phyloP scores from a whole-genome alignment of 2,329 filamentous ascomycete genomes.

The Hyphodiscus sp. region DNA sequence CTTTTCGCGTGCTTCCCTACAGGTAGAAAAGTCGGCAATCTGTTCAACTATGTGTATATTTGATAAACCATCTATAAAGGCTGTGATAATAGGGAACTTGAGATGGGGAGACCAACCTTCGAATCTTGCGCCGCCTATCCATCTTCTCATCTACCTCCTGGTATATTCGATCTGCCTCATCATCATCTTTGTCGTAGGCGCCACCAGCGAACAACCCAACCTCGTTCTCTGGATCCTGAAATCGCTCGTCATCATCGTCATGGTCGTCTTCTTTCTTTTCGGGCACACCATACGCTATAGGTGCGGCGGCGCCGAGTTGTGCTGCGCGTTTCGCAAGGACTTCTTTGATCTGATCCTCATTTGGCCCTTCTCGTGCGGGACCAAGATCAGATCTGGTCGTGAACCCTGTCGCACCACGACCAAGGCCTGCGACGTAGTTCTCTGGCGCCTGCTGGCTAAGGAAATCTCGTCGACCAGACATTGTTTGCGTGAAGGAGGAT shows the following conservation, averaged over 20 bases:
- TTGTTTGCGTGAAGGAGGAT: too few species aligned
- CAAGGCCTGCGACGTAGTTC: slow-evolving; percentile 92
- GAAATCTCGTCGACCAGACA: slow-evolving; percentile 66
- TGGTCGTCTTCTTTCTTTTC: slow-evolving; percentile 56
- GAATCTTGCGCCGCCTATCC: slow-evolving; percentile 77
- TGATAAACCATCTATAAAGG: slow-evolving; percentile 58
- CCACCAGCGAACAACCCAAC: slow-evolving; percentile 92
- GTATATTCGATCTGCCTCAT: slow-evolving; percentile 95
- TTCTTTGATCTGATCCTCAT: slow-evolving; percentile 97
- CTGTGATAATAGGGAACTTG: slow-evolving; percentile 18
- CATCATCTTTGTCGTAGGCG: slow-evolving; percentile 94
- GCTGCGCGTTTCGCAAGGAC: slow-evolving; percentile 90
- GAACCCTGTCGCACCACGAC: slow-evolving; percentile 95
- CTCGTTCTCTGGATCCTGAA: slow-evolving; percentile 95
- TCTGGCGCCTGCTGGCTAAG: slow-evolving; percentile 78
- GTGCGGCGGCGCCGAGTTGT: slow-evolving; percentile 65
- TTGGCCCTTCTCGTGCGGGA: slow-evolving; percentile 89
- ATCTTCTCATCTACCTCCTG: slow-evolving; percentile 95
- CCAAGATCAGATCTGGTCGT: slow-evolving; percentile 95
- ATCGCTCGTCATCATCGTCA: slow-evolving; percentile 71
- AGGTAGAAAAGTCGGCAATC: slow-evolving; percentile 66
- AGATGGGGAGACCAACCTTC: slow-evolving; percentile 63
- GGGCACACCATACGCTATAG: slow-evolving; percentile 62
- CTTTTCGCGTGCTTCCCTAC: slow-evolving; percentile 89
- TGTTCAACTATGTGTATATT: slow-evolving; percentile 59